Base-by-base conservation (phyloP, 2,329 filamentous ascomycete species). In the Dothiorella sarmentorum region DNA sequence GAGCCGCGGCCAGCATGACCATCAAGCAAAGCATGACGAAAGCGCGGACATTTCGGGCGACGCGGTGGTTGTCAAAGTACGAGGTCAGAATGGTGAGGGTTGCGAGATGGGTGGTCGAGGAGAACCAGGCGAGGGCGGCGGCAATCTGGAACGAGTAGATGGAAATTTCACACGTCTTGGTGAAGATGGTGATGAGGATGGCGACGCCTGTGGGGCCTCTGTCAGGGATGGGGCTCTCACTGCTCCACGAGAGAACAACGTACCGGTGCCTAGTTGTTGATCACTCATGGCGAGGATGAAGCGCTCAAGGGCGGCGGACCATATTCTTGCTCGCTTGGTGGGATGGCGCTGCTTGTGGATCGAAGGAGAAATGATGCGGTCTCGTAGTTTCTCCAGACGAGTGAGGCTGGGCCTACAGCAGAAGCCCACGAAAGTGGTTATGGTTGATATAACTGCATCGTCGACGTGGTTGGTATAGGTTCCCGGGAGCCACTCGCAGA, bases 281-380 rank as follows among this genome's bases (percentile, higher is more conserved):
- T 70, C 67, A 49, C 66, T 65, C 18, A 72, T 60, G 22, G 67
- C 63, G 11, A 71, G 58, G 9, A 69, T 65, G 1, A 68, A 69
- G 37, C 65, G 62, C n/a, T 53, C 35, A n/a, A 53, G 26, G 10
- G 49, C 49, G 7, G 49, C 24, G 5, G 49, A 53, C 33, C 49
- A 53, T 40, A 40, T 40, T 15, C 9, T 38, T 2, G 35, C 26
- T 9, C 40, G n/a, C n/a, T 27, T 35, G 3, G 18, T 29, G n/a
- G 33, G 33, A 15, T 20, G 40, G 33, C 37, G 47, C 13, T 18
- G 29, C n/a, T 27, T 26, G 22, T n/a, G 49, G n/a, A 53, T 26
- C 9, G 33, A 38, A 4, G 15, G n/a, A 1, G 35, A 18, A n/a
- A 24, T 40, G 7, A 53, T 20, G 11, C 49, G 49, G n/a, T 40